phyloP scores from a whole-genome alignment of 306 rosid species.

The Parietaria judaica region DNA sequence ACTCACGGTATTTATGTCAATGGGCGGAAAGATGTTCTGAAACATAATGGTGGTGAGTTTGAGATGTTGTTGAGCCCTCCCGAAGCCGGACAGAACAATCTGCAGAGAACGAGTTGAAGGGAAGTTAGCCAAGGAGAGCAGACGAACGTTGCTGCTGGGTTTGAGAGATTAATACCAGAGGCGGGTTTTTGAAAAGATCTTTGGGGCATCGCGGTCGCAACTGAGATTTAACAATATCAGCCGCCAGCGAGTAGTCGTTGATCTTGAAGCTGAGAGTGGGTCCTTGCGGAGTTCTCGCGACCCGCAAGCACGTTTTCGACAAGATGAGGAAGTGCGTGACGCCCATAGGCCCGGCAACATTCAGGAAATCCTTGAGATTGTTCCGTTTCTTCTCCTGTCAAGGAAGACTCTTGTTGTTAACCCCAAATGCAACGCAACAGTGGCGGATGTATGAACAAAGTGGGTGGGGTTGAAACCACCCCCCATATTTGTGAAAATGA shows the following conservation, averaged over 20 bases:
- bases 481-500: too few species aligned
- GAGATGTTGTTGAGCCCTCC: slow-evolving; percentile 63
- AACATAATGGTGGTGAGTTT: slow-evolving; percentile 74
- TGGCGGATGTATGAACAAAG: too few species aligned
- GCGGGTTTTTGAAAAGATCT: slow-evolving; percentile 83
- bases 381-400: slow-evolving; percentile 86
- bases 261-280: slow-evolving; percentile 87
- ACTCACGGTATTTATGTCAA: slow-evolving; percentile 94
- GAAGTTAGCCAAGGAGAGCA: background rate
- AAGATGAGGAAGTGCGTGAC: slow-evolving; percentile 89
- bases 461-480: too few species aligned
- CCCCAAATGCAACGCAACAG: too few species aligned
- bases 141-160: too few species aligned
- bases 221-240: slow-evolving; percentile 68
- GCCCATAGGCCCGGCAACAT: slow-evolving; percentile 96
- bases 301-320: slow-evolving; percentile 88
- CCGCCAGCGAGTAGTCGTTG: slow-evolving; percentile 67
- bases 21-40: slow-evolving; percentile 88
- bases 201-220: slow-evolving; percentile 80
- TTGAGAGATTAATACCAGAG: slow-evolving; percentile 48
- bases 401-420: background rate
- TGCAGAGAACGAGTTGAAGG: slow-evolving; percentile 20
- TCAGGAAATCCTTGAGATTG: slow-evolving; percentile 74
- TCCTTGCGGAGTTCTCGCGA: slow-evolving; percentile 91
- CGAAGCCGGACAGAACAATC: slow-evolving; percentile 95